Evolutionary conservation across 148 eudicot genomes (phyloP).

Genomic region (Silene uniflora): DNA sequence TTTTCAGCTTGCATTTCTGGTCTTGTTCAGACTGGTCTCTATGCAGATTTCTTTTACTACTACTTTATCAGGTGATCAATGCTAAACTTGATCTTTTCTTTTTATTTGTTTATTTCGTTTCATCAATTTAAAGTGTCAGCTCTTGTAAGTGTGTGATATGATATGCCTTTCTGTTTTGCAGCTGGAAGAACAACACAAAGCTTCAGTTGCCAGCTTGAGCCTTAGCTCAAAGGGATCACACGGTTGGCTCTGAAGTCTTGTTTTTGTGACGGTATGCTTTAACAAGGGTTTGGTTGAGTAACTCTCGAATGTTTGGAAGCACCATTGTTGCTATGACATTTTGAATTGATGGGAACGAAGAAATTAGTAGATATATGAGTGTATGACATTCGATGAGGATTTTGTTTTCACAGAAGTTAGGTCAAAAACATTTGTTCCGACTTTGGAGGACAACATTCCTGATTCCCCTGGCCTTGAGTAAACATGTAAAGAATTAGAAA

Average conservation of each 20-base stretch:
- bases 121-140: neutral
- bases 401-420: neutral
- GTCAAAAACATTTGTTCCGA: neutral
- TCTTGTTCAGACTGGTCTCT: slow-evolving; percentile 71
- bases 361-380: neutral
- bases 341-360: slow-evolving; percentile 5
- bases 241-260: neutral
- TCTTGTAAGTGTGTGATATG: neutral
- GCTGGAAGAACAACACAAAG: slow-evolving; percentile 73
- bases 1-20: slow-evolving; percentile 64
- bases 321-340: slow-evolving; percentile 7
- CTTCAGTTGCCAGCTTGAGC: slow-evolving; percentile 70
- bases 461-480: neutral
- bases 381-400: slow-evolving; percentile 1
- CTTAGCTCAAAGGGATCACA: neutral
- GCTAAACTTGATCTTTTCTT: neutral
- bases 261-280: slow-evolving; percentile 3
- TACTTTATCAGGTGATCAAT: slow-evolving; percentile 59
- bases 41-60: slow-evolving; percentile 87
- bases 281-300: slow-evolving; percentile 4
- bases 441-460: neutral
- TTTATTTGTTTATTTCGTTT: neutral
- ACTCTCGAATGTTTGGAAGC: neutral
- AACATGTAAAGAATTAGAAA: slow-evolving; percentile 11
- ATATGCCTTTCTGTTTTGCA: slow-evolving; percentile 29